phyloP scores from a whole-genome alignment of 1,284 basidiomycete species.

The Rhodotorula sp. region DNA sequence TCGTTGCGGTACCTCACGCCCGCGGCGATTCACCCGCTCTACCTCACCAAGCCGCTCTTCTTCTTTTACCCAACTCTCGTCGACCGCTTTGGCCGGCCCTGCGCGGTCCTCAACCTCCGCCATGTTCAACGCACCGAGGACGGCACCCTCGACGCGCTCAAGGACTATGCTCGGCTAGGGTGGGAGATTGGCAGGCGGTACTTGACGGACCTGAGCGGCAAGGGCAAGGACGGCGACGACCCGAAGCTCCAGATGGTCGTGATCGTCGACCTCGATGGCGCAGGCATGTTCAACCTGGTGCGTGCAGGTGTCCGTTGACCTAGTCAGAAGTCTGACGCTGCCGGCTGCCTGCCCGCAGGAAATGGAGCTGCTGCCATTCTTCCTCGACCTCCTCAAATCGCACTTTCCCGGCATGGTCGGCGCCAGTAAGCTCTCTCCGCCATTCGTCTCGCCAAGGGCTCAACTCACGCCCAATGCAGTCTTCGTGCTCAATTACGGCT shows the following conservation, averaged over 20 bases:
- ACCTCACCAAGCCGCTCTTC: slow-evolving; percentile 41
- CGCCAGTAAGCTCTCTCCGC: slow-evolving; percentile 48
- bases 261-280: slow-evolving; percentile 65
- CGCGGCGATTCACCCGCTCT: slow-evolving; percentile 31
- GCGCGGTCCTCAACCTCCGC: slow-evolving; percentile 43
- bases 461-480: slow-evolving; percentile 50
- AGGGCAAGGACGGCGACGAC: slow-evolving; percentile 42
- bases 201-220: slow-evolving; percentile 38
- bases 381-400: slow-evolving; percentile 55
- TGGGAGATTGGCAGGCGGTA: slow-evolving; percentile 44
- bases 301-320: slow-evolving; percentile 3
- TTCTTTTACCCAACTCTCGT: slow-evolving; percentile 45
- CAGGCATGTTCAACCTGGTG: slow-evolving; percentile 65
- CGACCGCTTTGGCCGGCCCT: slow-evolving; percentile 45
- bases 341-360: slow-evolving; percentile 25
- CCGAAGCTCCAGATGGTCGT: slow-evolving; percentile 67
- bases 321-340: too few relatives aligned
- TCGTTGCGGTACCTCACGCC: slow-evolving; percentile 11
- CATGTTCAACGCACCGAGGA: slow-evolving; percentile 43
- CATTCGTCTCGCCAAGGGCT: not conserved
- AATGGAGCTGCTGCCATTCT: slow-evolving; percentile 48
- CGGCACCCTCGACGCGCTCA: slow-evolving; percentile 42
- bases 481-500: slow-evolving; percentile 77
- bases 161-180: slow-evolving; percentile 40
- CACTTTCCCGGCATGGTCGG: slow-evolving; percentile 76